Percentiles rank a stretch among this genome's conserved stretches.
phyloP scores from a whole-genome alignment of 202 grass and related monocot genomes.

The Brachypodium distachyon region DNA sequence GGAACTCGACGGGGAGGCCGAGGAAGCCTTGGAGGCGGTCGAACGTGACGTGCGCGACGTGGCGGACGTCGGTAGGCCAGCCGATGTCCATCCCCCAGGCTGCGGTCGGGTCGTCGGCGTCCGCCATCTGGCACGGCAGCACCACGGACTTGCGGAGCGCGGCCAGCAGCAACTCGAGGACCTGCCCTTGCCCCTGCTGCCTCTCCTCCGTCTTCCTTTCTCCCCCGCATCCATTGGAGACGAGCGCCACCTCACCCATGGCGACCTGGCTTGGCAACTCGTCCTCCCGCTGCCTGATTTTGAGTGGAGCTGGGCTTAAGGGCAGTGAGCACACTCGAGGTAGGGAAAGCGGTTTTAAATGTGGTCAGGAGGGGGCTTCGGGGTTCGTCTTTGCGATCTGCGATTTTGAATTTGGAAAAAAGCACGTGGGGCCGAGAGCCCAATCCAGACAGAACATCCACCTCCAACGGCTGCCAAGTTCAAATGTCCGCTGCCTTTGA shows the following conservation, averaged over 20 bases:
- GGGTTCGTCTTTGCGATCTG: conserved; percentile 8
- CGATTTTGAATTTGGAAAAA: conserved; percentile 16
- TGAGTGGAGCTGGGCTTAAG: neutral
- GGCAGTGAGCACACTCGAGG: neutral
- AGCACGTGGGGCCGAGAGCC: conserved; percentile 19
- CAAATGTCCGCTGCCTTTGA: no score
- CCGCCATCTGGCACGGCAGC: conserved; percentile 58
- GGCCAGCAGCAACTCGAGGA: conserved; percentile 45
- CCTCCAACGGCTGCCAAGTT: conserved; percentile 38
- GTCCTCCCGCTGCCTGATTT: neutral
- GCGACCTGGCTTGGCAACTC: neutral
- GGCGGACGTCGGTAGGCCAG: conserved; percentile 70
- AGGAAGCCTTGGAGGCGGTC: conserved; percentile 78
- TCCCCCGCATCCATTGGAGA: neutral
- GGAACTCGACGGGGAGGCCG: conserved; percentile 68
- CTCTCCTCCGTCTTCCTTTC: conserved; percentile 28
- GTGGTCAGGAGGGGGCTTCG: neutral
- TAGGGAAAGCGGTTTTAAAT: conserved; percentile 22
- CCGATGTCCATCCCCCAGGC: conserved; percentile 57
- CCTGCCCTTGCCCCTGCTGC: conserved; percentile 39
- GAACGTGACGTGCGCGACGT: conserved; percentile 81
- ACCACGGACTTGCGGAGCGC: conserved; percentile 66
- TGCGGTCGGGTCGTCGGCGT: conserved; percentile 27
- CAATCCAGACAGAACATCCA: neutral
- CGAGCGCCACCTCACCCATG: conserved; percentile 42